These are phyloP conservation scores for Phytophthora cactorum DNA, from an alignment of 352 stramenopile species.

Conservation along the genomic window DNA sequence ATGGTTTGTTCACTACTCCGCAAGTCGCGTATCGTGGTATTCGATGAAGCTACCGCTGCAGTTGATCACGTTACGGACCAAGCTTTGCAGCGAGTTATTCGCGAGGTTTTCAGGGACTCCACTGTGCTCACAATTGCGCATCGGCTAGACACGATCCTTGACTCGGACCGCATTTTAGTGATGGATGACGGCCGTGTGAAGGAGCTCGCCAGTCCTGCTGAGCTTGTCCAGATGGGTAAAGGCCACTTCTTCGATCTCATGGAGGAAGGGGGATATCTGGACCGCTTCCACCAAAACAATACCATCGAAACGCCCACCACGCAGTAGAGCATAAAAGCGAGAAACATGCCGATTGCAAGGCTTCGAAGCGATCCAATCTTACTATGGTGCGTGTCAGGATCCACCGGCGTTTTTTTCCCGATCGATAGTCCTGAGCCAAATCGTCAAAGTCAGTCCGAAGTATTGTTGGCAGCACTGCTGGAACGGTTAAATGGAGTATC, in stretches of 20 bases:
- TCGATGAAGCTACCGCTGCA: conserved; percentile 78
- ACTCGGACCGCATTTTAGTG: conserved; percentile 66
- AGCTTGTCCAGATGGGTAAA: conserved; percentile 51
- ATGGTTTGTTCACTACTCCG: conserved; percentile 91
- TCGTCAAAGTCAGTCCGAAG: too few relatives aligned
- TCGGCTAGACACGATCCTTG: conserved; percentile 96
- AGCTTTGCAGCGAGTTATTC: conserved; percentile 75
- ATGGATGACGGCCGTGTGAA: conserved; percentile 82
- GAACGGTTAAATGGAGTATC: too few relatives aligned
- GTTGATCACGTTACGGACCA: conserved; percentile 87
- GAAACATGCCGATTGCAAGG: too few relatives aligned
- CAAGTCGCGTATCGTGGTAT: conserved; percentile 78
- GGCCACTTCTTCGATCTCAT: conserved; percentile 62
- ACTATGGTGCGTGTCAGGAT: too few relatives aligned
- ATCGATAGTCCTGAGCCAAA: too few relatives aligned
- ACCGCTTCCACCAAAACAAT: conserved; percentile 25
- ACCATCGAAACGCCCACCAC: background rate
- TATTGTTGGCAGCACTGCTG: too few relatives aligned
- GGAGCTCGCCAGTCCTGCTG: conserved; percentile 81
- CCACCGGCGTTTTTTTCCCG: too few relatives aligned
- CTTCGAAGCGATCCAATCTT: too few relatives aligned
- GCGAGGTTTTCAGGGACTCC: conserved; percentile 82
- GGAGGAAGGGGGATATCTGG: conserved; percentile 54
- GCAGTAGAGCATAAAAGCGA: conserved; percentile 4
- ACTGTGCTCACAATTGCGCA: conserved; percentile 98